These are phyloP conservation scores for Diatrype stigma DNA, from an alignment of 2,329 filamentous ascomycete species.

Conservation along the genomic window DNA sequence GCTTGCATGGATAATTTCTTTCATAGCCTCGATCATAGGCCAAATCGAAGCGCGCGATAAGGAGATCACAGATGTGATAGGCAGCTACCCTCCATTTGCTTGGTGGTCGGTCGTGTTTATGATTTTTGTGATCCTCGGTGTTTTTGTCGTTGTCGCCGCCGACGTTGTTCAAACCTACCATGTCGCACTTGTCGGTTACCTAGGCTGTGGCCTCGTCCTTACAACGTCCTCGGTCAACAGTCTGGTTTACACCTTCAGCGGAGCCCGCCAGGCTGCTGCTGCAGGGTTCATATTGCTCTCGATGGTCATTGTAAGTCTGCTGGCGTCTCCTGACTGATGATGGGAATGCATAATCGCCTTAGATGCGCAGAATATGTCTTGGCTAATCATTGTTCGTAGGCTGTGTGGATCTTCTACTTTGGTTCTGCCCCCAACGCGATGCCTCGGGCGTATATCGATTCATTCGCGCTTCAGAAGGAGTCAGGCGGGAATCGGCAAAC, in stretches of 20 bases:
- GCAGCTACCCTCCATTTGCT: slow-evolving; percentile 73
- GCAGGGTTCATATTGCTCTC: slow-evolving; percentile 92
- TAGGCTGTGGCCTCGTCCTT: slow-evolving; percentile 77
- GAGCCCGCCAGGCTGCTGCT: slow-evolving; percentile 76
- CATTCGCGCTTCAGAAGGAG: slow-evolving; percentile 91
- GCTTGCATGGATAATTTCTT: slow-evolving; percentile 94
- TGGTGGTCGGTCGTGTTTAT: slow-evolving; percentile 92
- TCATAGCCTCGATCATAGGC: slow-evolving; percentile 79
- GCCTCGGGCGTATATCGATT: slow-evolving; percentile 89
- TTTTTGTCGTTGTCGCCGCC: slow-evolving; percentile 78
- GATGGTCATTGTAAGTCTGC: slow-evolving; percentile 75
- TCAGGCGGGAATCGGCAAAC: slow-evolving; percentile 62
- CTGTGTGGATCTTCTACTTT: slow-evolving; percentile 99
- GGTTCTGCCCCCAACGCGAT: slow-evolving; percentile 84
- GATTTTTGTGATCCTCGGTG: slow-evolving; percentile 74
- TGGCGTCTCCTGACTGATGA: not conserved
- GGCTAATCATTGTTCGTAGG: slow-evolving; percentile 44
- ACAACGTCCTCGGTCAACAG: slow-evolving; percentile 83
- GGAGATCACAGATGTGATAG: slow-evolving; percentile 26
- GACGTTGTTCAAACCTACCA: slow-evolving; percentile 85
- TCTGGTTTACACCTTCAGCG: slow-evolving; percentile 71
- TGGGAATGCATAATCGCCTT: not conserved
- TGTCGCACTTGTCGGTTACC: slow-evolving; percentile 84
- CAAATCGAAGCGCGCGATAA: slow-evolving; percentile 39
- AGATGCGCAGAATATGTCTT: not conserved